Percentiles rank a stretch among this genome's conserved stretches.
phyloP scores from a whole-genome alignment of 2,329 filamentous ascomycete genomes.

The Chalaropsis thielavioides region DNA sequence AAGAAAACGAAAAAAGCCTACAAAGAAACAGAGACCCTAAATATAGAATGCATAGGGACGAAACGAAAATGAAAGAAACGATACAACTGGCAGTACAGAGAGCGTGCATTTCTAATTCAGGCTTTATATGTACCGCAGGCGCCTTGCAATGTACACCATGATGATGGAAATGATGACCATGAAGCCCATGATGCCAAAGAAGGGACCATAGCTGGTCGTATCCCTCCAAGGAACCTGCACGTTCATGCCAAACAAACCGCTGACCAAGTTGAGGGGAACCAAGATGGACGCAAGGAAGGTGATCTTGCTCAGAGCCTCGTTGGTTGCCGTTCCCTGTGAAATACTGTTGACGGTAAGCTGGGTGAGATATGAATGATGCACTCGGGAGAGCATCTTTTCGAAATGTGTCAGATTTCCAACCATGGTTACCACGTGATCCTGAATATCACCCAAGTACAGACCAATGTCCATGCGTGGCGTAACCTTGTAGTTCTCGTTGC shows the following conservation, averaged over 20 bases:
- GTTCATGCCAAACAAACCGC: constrained; percentile 80
- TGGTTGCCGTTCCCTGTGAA: constrained; percentile 72
- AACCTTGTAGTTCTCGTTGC: constrained; percentile 92
- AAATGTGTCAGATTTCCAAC: constrained; percentile 92
- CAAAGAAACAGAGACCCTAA: background rate
- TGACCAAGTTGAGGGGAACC: constrained; percentile 90
- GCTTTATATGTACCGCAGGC: constrained; percentile 32
- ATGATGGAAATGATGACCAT: constrained; percentile 40
- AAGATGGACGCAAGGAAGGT: constrained; percentile 87
- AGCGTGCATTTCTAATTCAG: background rate
- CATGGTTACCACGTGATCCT: constrained; percentile 99
- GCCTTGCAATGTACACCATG: constrained; percentile 33
- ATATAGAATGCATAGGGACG: background rate
- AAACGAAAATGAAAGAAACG: background rate
- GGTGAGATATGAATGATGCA: constrained; percentile 90
- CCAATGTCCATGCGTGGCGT: constrained; percentile 94
- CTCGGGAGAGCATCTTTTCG: constrained; percentile 90
- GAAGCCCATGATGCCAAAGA: constrained; percentile 36
- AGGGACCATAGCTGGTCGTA: constrained; percentile 38
- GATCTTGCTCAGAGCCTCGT: constrained; percentile 84
- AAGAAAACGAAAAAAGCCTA: background rate
- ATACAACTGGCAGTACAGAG: too few species aligned
- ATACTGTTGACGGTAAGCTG: constrained; percentile 89
- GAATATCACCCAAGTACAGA: constrained; percentile 90
- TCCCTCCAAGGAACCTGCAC: constrained; percentile 53